Evolutionary conservation across 1,284 basidiomycete species (phyloP).

Genomic region (Calocybe gambosa): DNA sequence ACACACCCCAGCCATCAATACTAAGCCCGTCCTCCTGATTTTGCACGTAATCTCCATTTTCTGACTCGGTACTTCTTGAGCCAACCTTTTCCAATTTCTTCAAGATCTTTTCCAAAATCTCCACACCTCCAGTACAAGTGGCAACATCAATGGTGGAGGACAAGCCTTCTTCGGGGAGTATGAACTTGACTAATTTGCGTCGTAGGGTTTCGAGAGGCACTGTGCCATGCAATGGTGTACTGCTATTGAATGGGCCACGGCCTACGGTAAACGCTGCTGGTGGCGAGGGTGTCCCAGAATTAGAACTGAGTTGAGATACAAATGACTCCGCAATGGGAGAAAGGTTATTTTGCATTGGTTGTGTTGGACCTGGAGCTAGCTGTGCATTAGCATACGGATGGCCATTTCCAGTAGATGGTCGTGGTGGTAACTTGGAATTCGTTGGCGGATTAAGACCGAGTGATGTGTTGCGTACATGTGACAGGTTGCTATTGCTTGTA

Average conservation of each 20-base stretch:
- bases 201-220: slow-evolving; percentile 73
- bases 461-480: slow-evolving; percentile 48
- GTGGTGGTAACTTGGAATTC: slow-evolving; percentile 31
- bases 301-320: slow-evolving; percentile 28
- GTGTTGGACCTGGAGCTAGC: slow-evolving; percentile 27
- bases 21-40: slow-evolving; percentile 62
- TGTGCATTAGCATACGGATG: slow-evolving; percentile 51
- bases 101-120: slow-evolving; percentile 81
- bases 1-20: slow-evolving; percentile 88
- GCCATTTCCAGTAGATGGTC: slow-evolving; percentile 28
- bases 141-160: slow-evolving; percentile 76
- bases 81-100: slow-evolving; percentile 81
- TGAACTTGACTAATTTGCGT: slow-evolving; percentile 81
- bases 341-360: slow-evolving; percentile 32
- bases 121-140: slow-evolving; percentile 72
- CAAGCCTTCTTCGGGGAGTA: slow-evolving; percentile 71
- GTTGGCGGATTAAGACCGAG: slow-evolving; percentile 33
- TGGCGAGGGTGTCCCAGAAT: slow-evolving; percentile 45
- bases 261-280: slow-evolving; percentile 46
- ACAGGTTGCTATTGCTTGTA: slow-evolving; percentile 23
- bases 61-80: slow-evolving; percentile 41
- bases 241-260: slow-evolving; percentile 46
- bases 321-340: slow-evolving; percentile 71
- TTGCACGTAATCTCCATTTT: slow-evolving; percentile 44
- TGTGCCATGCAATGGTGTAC: slow-evolving; percentile 35